These are phyloP conservation scores for Carex pumila DNA, from an alignment of 176 grass and related monocot genomes.

Conservation along the genomic window DNA sequence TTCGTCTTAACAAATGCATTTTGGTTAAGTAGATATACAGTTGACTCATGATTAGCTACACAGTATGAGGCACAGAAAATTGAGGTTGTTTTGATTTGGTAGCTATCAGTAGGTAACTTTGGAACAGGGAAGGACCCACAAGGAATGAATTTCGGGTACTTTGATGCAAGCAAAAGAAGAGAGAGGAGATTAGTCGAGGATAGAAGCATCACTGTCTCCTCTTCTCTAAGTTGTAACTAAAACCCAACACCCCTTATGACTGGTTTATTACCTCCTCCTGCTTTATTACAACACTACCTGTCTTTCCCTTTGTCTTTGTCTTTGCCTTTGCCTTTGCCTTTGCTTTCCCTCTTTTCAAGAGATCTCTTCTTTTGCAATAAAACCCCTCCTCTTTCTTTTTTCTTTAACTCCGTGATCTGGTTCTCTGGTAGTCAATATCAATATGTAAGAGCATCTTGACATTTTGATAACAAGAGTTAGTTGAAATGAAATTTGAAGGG, in stretches of 20 bases:
- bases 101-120: background rate
- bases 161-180: constrained; percentile 1
- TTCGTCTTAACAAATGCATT: background rate
- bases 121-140: constrained; percentile 18
- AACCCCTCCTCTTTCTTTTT: constrained; percentile 1
- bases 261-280: constrained; percentile 7
- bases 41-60: background rate
- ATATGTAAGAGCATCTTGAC: background rate
- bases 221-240: background rate
- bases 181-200: background rate
- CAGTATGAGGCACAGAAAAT: background rate
- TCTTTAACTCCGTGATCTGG: background rate
- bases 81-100: background rate
- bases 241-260: background rate
- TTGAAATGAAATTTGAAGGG: background rate
- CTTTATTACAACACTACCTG: constrained; percentile 8
- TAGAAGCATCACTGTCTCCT: constrained; percentile 16
- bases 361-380: constrained; percentile 20
- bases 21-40: background rate
- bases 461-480: background rate
- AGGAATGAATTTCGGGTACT: constrained; percentile 9
- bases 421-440: background rate
- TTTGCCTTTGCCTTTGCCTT: background rate
- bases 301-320: background rate
- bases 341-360: constrained; percentile 12